Conservation (phyloP, 257 asterid species). For the Petunia axillaris region DNA sequence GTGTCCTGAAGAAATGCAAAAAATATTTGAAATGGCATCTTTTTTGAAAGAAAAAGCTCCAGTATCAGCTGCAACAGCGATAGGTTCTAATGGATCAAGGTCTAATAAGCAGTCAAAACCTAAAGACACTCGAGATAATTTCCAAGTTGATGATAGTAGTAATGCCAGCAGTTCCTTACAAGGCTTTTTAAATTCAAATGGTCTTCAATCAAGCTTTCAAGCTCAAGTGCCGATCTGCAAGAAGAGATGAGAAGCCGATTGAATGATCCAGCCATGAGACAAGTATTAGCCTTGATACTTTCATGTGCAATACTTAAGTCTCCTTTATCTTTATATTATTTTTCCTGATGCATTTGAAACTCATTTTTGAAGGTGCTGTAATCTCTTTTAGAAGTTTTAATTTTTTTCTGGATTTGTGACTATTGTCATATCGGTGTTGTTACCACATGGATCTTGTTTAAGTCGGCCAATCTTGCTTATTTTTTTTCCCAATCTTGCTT, state of each 20-base stretch:
- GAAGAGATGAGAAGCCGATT: constrained; percentile 94
- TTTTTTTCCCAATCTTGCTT: too few relatives aligned
- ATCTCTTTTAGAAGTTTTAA: too few relatives aligned
- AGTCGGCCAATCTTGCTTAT: too few relatives aligned
- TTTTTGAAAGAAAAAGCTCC: constrained; percentile 62
- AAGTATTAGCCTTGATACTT: constrained; percentile 51
- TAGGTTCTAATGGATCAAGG: constrained; percentile 42
- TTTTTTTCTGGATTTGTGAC: too few relatives aligned
- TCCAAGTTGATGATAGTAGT: constrained; percentile 35
- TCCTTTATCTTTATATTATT: not conserved
- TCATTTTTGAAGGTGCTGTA: too few relatives aligned
- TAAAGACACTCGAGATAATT: constrained; percentile 38
- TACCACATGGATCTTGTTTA: too few relatives aligned
- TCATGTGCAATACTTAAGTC: not conserved
- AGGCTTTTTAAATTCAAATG: constrained; percentile 37
- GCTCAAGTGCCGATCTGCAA: constrained; percentile 70
- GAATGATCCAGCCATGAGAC: constrained; percentile 97
- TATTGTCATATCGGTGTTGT: too few relatives aligned
- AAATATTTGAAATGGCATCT: constrained; percentile 79
- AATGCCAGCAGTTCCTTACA: constrained; percentile 56
- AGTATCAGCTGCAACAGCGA: constrained; percentile 48
- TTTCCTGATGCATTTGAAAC: not conserved
- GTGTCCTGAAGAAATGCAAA: constrained; percentile 77
- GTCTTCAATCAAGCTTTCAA: constrained; percentile 53
- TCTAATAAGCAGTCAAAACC: constrained; percentile 39